phyloP scores from a whole-genome alignment of 768 basidiomycete species.

The Suillus plorans region DNA sequence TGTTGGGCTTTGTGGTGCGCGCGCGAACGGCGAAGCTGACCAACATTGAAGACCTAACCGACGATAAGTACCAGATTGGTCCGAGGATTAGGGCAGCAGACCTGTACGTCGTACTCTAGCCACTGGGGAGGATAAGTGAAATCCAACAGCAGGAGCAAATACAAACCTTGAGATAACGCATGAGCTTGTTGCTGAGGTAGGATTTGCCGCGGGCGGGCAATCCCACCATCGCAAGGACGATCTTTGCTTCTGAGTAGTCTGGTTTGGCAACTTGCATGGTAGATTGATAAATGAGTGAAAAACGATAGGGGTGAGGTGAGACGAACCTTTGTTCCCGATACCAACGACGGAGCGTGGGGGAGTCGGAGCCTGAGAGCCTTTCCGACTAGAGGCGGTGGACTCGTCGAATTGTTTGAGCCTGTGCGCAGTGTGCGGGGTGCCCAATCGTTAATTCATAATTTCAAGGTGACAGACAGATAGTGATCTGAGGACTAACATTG shows the following conservation, averaged over 20 bases:
- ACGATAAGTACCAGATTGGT: slow-evolving; percentile 5
- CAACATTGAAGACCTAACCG: slow-evolving; percentile 92
- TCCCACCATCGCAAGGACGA: slow-evolving; percentile 97
- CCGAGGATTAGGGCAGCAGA: slow-evolving; percentile 22
- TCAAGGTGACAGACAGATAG: neutral
- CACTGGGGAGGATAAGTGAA: slow-evolving; percentile 54
- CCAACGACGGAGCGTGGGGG: slow-evolving; percentile 84
- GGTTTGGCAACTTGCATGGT: slow-evolving; percentile 78
- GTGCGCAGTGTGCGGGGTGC: slow-evolving; percentile 23
- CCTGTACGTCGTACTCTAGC: slow-evolving; percentile 97
- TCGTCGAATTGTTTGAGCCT: slow-evolving; percentile 83
- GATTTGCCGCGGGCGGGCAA: slow-evolving; percentile 98
- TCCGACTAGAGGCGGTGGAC: slow-evolving; percentile 67
- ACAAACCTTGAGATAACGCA: slow-evolving; percentile 88
- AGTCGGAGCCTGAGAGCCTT: slow-evolving; percentile 71
- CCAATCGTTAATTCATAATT: neutral
- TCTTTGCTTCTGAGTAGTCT: slow-evolving; percentile 98
- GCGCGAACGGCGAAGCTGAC: slow-evolving; percentile 85
- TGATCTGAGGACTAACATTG: slow-evolving; percentile 49
- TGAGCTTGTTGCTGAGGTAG: slow-evolving; percentile 96
- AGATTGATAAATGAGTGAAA: slow-evolving; percentile 3
- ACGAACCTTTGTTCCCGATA: slow-evolving; percentile 82
- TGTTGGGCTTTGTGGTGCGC: slow-evolving; percentile 78
- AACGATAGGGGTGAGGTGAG: neutral
- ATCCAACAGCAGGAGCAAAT: slow-evolving; percentile 2